Evolutionary conservation across 2,329 filamentous ascomycete genomes (phyloP).

Genomic region (Didymella lethalis): DNA sequence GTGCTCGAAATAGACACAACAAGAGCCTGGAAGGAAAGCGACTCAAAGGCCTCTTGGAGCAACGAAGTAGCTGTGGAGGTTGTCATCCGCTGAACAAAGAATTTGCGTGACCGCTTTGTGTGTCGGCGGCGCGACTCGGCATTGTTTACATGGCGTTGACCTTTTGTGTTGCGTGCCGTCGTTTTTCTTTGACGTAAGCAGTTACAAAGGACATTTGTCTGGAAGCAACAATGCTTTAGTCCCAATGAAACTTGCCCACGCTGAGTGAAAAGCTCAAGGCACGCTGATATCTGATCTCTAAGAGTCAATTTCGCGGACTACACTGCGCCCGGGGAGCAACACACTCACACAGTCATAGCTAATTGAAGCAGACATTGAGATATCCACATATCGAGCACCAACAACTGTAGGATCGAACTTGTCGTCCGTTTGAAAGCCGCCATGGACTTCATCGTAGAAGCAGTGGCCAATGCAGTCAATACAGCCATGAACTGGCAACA

Average conservation of each 20-base stretch:
- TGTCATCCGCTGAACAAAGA: constrained; percentile 36
- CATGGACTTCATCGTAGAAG: too few relatives aligned
- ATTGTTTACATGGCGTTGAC: background rate
- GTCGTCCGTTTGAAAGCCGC: too few relatives aligned
- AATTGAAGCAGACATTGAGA: too few relatives aligned
- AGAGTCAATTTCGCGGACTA: too few relatives aligned
- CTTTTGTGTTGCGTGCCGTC: background rate
- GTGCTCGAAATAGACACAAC: constrained; percentile 81
- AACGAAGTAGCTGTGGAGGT: constrained; percentile 61
- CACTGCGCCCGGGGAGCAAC: too few relatives aligned
- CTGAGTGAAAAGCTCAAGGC: background rate
- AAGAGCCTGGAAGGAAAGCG: constrained; percentile 78
- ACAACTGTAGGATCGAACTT: too few relatives aligned
- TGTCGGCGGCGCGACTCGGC: background rate
- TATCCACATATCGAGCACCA: too few relatives aligned
- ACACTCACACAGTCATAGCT: too few relatives aligned
- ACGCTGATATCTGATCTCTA: too few relatives aligned
- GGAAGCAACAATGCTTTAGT: background rate
- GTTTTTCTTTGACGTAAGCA: background rate
- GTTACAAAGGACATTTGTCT: background rate
- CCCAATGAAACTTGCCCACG: background rate
- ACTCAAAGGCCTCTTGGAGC: constrained; percentile 74
- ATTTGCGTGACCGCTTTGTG: background rate
- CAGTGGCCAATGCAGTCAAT: too few relatives aligned
- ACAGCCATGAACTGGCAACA: too few relatives aligned